phyloP scores from a whole-genome alignment of 2,329 filamentous ascomycete species.

The Hymenoscyphus albidus region DNA sequence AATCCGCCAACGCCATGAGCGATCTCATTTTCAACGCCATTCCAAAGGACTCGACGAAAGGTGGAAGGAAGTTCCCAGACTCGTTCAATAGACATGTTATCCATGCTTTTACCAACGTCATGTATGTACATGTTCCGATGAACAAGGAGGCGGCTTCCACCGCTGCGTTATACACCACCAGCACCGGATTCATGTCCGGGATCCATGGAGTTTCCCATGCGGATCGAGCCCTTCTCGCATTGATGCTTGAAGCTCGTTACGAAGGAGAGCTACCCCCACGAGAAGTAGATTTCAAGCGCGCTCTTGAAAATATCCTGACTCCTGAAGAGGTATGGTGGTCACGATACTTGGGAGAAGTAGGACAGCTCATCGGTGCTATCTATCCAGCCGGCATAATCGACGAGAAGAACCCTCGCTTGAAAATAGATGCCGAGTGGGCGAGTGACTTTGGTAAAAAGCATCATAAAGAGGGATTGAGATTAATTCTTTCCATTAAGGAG shows the following conservation, averaged over 20 bases:
- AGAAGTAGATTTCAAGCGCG: conserved; percentile 51
- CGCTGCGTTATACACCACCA: conserved; percentile 59
- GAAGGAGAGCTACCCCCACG: conserved; percentile 57
- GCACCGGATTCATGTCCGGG: conserved; percentile 57
- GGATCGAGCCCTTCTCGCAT: conserved; percentile 56
- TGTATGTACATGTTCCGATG: conserved; percentile 50
- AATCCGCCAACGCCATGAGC: conserved; percentile 44
- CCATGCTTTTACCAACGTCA: conserved; percentile 54
- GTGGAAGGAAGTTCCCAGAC: conserved; percentile 35
- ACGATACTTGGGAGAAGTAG: conserved; percentile 58
- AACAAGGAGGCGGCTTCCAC: conserved; percentile 53
- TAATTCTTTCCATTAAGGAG: conserved; percentile 43
- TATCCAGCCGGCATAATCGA: conserved; percentile 56
- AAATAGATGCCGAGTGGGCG: conserved; percentile 41
- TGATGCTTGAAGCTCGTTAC: conserved; percentile 62
- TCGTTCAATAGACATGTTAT: conserved; percentile 46
- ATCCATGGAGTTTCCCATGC: conserved; percentile 60
- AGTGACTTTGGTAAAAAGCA: conserved; percentile 40
- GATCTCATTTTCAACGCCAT: conserved; percentile 46
- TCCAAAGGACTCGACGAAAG: conserved; percentile 35
- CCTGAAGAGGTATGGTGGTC: conserved; percentile 60
- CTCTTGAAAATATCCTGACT: conserved; percentile 51
- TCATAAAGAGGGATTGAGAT: conserved; percentile 40
- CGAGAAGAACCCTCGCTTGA: conserved; percentile 39
- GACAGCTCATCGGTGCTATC: conserved; percentile 52